Evolutionary conservation across 139 green algal species (phyloP), one percentile per base, ranked within the genome.

Genomic region (Nannochloris sp.): DNA sequence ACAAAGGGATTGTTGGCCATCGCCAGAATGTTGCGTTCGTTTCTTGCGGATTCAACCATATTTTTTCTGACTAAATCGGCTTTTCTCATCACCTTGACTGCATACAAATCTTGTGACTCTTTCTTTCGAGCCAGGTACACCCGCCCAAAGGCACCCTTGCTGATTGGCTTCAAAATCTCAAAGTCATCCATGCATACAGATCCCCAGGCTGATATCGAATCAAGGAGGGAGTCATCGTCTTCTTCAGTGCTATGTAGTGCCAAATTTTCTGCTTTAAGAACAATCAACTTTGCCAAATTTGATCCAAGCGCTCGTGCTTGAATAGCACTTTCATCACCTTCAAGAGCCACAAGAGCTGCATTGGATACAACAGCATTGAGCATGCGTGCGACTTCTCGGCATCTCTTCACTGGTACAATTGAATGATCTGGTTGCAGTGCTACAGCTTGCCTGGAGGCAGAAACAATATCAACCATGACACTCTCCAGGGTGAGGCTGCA

Each of bases 81-180:
- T 79, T 97, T 97, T 23, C 85, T 80, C 80, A 97, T 88, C 33
- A 82, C 79, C 81, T 94, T 94, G 61, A 94, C 85, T 25, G 87
- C 87, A 61, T 79, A 91, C 29, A 88, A 43, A 62, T 92, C 83
- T 2, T 82, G 79, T 0, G 87, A 95, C 10, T 81, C 68, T 8
- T 78, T 73, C 70, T 98, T 97, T 56, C 79, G 69, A 2, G 85
- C 90, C 13, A 97, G 81, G 71, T 95, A 97, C 36, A 98, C 92
- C 1, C 90, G 77, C 1, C 92, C 92, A 78, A 91, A 96, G 2
- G 91, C 92, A 11, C 92, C 92, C 0, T 85, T 69, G 73, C 76
- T 90, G 67, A 98, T 96, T 58, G 90, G 92, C 72, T 96, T 95
- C 37, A 98, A 76, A 62, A 97, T 87, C 43, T 95, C 82, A 80